Evolutionary conservation across 2,329 filamentous ascomycete species (phyloP), one percentile per base, ranked within the genome.

Genomic region (Paradendryphiella salina): DNA sequence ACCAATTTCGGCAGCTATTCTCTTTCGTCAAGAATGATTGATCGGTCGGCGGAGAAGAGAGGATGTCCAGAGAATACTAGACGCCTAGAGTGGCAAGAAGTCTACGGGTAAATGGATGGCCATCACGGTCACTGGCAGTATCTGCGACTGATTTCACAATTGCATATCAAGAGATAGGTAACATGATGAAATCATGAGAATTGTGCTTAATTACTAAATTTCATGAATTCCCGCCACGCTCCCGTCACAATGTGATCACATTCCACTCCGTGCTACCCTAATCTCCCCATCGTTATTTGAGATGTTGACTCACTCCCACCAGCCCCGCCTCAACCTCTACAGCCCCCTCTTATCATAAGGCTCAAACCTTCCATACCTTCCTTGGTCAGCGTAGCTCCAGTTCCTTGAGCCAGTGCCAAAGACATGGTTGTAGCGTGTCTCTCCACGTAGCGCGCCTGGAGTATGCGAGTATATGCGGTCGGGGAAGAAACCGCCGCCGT

Each of bases 1-100:
- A 21, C 5, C 48, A 54, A 14, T 54, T 54, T 15, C 43, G 52
- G 5, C 28, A 51, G 38, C 42, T 59, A n/a, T 49, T 50, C 15
- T 46, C 40, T 20, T 57, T 59, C 17, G 56, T 47, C 10, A 50
- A 47, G 23, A 44, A 45, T 59, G 15, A 42, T 20, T 7, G 8
- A 13, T 4, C 5, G 15, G 15, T 13, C 13, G 11, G 15, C 14
- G 5, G n/a, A 9, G 33, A 8, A 5, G n/a, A 5, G 23, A 20
- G 9, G 6, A 1, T 14, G 3, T 21, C 15, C 18, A 45, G 14
- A 17, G 2, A 15, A 3, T 3, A 14, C 14, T 37, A 11, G 5
- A 13, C 11, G 14, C 5, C n/a, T 28, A 15, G 14, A 17, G 3
- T 20, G 11, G 26, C 11, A 15, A 26, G 5, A n/a, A 3, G 26